A percentile compares a stretch with the other conserved stretches of the same genome.
Conservation (phyloP, 2,329 filamentous ascomycete genomes). For the Bipolaris gigantea region DNA sequence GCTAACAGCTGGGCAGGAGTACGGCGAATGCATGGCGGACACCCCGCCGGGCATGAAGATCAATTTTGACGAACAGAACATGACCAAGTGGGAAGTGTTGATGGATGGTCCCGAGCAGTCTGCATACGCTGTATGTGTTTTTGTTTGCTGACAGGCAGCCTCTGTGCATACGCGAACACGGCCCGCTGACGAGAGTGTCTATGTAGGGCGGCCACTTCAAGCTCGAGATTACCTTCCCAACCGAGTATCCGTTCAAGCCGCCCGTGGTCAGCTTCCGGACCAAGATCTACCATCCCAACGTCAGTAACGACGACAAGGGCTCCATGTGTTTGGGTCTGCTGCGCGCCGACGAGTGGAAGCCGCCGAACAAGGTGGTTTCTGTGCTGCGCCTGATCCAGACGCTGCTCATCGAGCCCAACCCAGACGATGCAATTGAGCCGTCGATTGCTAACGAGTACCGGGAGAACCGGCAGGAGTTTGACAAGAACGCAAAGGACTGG, state of each 20-base stretch:
- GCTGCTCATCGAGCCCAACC: slow-evolving; percentile 78
- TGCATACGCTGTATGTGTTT: slow-evolving; percentile 61
- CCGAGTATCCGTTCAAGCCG: slow-evolving; percentile 88
- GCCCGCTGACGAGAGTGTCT: slow-evolving; percentile 13
- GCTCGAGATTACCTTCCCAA: slow-evolving; percentile 71
- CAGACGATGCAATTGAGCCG: slow-evolving; percentile 85
- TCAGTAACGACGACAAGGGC: slow-evolving; percentile 83
- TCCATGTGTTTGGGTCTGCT: slow-evolving; percentile 85
- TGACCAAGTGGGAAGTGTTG: slow-evolving; percentile 68
- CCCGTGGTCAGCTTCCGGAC: slow-evolving; percentile 78
- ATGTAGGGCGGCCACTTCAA: slow-evolving; percentile 70
- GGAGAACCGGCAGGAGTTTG: slow-evolving; percentile 67
- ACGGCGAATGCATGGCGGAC: slow-evolving; percentile 41
- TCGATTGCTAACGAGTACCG: slow-evolving; percentile 84
- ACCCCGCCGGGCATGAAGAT: slow-evolving; percentile 45
- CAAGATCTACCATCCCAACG: slow-evolving; percentile 94
- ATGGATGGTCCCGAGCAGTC: slow-evolving; percentile 68
- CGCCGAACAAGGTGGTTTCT: slow-evolving; percentile 71
- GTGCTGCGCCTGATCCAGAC: slow-evolving; percentile 77
- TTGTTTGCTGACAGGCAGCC: background rate
- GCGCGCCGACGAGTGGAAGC: slow-evolving; percentile 89
- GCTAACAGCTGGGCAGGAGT: slow-evolving; percentile 35
- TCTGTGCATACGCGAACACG: background rate
- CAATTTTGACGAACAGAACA: slow-evolving; percentile 62
- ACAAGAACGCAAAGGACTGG: slow-evolving; percentile 74